phyloP scores from a whole-genome alignment of 805 yeast genomes.

The Nakazawaea laoshanensis region DNA sequence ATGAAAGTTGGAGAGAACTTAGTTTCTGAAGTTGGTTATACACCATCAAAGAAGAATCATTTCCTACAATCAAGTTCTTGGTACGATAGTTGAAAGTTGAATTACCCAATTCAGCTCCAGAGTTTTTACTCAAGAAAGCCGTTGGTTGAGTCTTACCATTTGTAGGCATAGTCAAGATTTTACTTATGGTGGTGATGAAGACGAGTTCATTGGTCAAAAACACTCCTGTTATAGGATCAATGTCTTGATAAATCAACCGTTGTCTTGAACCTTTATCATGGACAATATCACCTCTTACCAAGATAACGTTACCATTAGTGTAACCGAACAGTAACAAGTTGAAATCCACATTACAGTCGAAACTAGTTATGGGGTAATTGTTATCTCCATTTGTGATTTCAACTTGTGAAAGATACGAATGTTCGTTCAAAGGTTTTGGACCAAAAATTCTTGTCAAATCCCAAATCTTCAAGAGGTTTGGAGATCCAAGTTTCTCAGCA shows the following conservation, averaged over 20 bases:
- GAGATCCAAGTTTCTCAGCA: slow-evolving; percentile 68
- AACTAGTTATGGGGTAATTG: slow-evolving; percentile 69
- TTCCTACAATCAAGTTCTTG: slow-evolving; percentile 48
- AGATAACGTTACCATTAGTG: slow-evolving; percentile 74
- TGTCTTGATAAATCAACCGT: slow-evolving; percentile 62
- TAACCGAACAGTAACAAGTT: slow-evolving; percentile 70
- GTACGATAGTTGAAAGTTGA: slow-evolving; percentile 22
- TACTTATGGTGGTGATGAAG: slow-evolving; percentile 69
- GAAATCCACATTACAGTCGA: slow-evolving; percentile 44
- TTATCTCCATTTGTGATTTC: slow-evolving; percentile 64
- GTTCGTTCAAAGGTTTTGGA: slow-evolving; percentile 18
- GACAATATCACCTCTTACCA: slow-evolving; percentile 80
- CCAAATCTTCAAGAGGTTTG: slow-evolving; percentile 67
- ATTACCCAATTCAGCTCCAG: slow-evolving; percentile 45
- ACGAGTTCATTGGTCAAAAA: slow-evolving; percentile 48
- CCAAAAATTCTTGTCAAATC: slow-evolving; percentile 42
- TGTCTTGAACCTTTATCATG: slow-evolving; percentile 90
- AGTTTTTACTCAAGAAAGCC: slow-evolving; percentile 32
- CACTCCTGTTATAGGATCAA: slow-evolving; percentile 77
- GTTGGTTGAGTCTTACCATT: slow-evolving; percentile 66
- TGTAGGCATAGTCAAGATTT: slow-evolving; percentile 63
- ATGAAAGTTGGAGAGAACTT: slow-evolving; percentile 45
- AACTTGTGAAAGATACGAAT: slow-evolving; percentile 49
- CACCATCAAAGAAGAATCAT: slow-evolving; percentile 52
- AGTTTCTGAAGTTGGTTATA: slow-evolving; percentile 50